Evolutionary conservation across 306 rosid genomes (phyloP), one percentile per base, ranked within the genome.

Genomic region (Pterocarpus santalinus): DNA sequence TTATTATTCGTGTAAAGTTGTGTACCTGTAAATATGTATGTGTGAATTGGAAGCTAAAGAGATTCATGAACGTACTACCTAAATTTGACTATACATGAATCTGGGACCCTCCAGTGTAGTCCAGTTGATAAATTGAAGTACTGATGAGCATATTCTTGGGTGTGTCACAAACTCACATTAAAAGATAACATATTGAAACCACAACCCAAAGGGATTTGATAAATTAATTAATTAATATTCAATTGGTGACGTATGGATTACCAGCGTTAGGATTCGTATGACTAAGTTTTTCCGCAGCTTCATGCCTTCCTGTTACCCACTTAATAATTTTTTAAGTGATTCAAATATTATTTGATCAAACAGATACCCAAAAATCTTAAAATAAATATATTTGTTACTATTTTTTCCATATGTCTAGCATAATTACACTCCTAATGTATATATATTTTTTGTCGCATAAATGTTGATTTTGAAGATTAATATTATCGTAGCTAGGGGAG

Each of bases 111-210:
- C 16, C 38, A 8, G 56, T 5, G 47, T 51, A 15, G 32, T 35
- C 44, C 46, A 56, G 8, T 73, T 38, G 5, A 5, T 43, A 62
- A 28, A 7, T 60, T 28, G 33, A 30, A 5, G 47, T 7, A 75
- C 34, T 32, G 0, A 30, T 28, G 4, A 58, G 8, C 11, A 43
- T 43, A 43, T 5, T 43, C 47, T 8, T 38, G 2, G 8, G 28
- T 58, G 16, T 74, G 53, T 73, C 68, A 73, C 53, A 73, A 0
- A 57, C 67, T 73, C 43, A 43, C 55, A 73, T 41, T 43, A 47
- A 22, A 58, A 39, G 12, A 74, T 13, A 73, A 73, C 7, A 36
- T n/a, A 73, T 56, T 73, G 39, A 73, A 52, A 73, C 47, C 47
- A 43, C 47, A 43, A 4, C 7, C 13, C 35, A 4, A 2, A n/a